Percentiles rank a stretch among this genome's conserved stretches.
Conservation (phyloP, 2,329 filamentous ascomycete genomes). For the Hypoxylon sp. region DNA sequence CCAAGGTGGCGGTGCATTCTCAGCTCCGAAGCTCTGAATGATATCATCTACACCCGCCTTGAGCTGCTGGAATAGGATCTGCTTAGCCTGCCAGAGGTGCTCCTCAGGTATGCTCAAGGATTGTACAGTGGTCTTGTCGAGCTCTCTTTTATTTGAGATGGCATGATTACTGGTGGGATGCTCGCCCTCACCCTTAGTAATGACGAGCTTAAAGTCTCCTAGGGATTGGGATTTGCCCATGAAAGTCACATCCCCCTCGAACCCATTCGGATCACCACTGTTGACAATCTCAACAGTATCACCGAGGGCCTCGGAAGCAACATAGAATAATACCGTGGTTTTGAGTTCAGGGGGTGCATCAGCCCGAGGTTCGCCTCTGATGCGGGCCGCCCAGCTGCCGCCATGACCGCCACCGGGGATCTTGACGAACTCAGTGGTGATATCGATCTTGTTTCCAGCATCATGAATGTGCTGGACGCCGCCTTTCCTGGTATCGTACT, state of each 20-base stretch:
- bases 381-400: slow-evolving; percentile 90
- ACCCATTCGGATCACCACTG: slow-evolving; percentile 62
- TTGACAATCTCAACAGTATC: slow-evolving; percentile 71
- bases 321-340: slow-evolving; percentile 85
- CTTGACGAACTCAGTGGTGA: slow-evolving; percentile 95
- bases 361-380: slow-evolving; percentile 83
- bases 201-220: slow-evolving; percentile 81
- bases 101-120: slow-evolving; percentile 77
- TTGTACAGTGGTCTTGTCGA: slow-evolving; percentile 81
- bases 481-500: slow-evolving; percentile 90
- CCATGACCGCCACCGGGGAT: slow-evolving; percentile 86
- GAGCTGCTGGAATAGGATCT: slow-evolving; percentile 67
- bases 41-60: slow-evolving; percentile 65
- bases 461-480: slow-evolving; percentile 94
- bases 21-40: slow-evolving; percentile 63
- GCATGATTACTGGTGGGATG: slow-evolving; percentile 75
- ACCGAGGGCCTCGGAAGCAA: slow-evolving; percentile 81
- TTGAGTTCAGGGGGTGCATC: slow-evolving; percentile 76
- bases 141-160: slow-evolving; percentile 75
- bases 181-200: slow-evolving; percentile 77
- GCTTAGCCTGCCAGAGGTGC: slow-evolving; percentile 87
- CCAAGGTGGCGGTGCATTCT: slow-evolving; percentile 83
- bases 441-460: slow-evolving; percentile 85
- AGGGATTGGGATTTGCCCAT: slow-evolving; percentile 78
- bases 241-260: slow-evolving; percentile 74